Percentiles rank a stretch among this genome's conserved stretches.
These are phyloP conservation scores for Aspergillus sp. DNA, from an alignment of 2,329 filamentous ascomycete genomes.

Conservation along the genomic window DNA sequence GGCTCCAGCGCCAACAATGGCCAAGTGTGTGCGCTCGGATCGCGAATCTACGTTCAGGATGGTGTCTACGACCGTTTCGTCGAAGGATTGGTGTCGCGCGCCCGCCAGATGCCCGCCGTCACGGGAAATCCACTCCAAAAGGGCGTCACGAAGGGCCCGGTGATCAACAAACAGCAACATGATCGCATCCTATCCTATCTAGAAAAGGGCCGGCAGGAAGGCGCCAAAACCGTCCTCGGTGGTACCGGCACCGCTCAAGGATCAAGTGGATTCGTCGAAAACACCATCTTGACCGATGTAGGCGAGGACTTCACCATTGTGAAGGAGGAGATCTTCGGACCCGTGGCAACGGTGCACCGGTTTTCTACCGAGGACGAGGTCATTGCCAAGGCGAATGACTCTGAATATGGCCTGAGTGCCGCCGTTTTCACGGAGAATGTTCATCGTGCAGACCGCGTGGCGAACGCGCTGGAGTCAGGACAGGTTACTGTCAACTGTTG, in stretches of 20 bases:
- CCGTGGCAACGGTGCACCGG: constrained; percentile 42
- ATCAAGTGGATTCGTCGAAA: constrained; percentile 62
- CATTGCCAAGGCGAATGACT: constrained; percentile 56
- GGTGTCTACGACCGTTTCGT: constrained; percentile 32
- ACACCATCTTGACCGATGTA: constrained; percentile 56
- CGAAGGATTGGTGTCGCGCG: constrained; percentile 45
- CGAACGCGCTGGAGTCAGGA: constrained; percentile 20
- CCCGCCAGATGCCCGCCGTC: constrained; percentile 50
- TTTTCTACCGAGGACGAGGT: constrained; percentile 55
- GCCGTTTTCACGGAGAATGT: constrained; percentile 29
- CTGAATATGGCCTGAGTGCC: constrained; percentile 31
- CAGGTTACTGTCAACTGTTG: constrained; percentile 29
- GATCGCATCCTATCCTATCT: constrained; percentile 25
- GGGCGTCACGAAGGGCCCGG: constrained; percentile 23
- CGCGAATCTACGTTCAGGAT: constrained; percentile 35
- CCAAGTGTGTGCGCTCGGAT: constrained; percentile 33
- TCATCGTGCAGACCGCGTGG: constrained; percentile 24
- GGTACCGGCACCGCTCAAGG: constrained; percentile 25
- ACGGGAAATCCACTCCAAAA: constrained; percentile 22
- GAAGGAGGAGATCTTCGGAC: constrained; percentile 60
- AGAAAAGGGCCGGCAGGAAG: constrained; percentile 21
- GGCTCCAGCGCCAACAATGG: constrained; percentile 33
- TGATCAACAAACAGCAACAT: constrained; percentile 22
- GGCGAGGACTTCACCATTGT: constrained; percentile 47
- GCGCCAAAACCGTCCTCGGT: constrained; percentile 23